phyloP scores from a whole-genome alignment of 768 basidiomycete genomes.

The Auricularia sp. region DNA sequence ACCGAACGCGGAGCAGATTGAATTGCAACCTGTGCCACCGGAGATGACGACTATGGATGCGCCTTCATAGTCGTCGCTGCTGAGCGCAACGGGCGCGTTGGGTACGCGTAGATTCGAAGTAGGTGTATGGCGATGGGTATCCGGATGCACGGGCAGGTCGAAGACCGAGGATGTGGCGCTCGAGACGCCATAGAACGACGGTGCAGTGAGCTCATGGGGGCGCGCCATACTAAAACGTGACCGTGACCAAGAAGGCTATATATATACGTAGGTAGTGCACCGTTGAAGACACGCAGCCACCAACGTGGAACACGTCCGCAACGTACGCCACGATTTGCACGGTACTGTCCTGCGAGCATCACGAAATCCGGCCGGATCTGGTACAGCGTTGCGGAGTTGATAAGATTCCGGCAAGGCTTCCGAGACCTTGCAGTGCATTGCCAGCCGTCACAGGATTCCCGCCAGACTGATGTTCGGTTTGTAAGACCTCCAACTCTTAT shows the following conservation, averaged over 20 bases:
- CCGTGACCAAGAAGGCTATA: too few species aligned
- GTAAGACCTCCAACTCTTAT: too few species aligned
- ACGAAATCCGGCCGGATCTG: too few species aligned
- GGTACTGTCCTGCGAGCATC: too few species aligned
- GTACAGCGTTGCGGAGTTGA: too few species aligned
- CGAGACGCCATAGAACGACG: background rate
- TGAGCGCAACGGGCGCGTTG: background rate
- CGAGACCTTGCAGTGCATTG: too few species aligned
- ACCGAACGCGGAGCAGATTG: slow-evolving; percentile 77
- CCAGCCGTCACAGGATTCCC: too few species aligned
- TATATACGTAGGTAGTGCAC: too few species aligned
- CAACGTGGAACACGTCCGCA: background rate
- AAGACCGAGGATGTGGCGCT: background rate
- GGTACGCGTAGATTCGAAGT: background rate
- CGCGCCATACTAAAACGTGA: background rate
- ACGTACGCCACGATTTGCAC: too few species aligned
- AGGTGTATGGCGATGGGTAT: background rate
- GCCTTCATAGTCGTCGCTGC: background rate
- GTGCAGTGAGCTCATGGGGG: background rate
- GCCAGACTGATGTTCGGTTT: too few species aligned
- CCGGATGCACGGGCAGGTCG: background rate
- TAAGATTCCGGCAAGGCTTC: too few species aligned
- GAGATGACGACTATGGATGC: slow-evolving; percentile 65
- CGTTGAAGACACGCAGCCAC: too few species aligned
- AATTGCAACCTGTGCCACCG: slow-evolving; percentile 91